phyloP scores from a whole-genome alignment of 441 rosid genomes.

The Bruguiera hainesii region DNA sequence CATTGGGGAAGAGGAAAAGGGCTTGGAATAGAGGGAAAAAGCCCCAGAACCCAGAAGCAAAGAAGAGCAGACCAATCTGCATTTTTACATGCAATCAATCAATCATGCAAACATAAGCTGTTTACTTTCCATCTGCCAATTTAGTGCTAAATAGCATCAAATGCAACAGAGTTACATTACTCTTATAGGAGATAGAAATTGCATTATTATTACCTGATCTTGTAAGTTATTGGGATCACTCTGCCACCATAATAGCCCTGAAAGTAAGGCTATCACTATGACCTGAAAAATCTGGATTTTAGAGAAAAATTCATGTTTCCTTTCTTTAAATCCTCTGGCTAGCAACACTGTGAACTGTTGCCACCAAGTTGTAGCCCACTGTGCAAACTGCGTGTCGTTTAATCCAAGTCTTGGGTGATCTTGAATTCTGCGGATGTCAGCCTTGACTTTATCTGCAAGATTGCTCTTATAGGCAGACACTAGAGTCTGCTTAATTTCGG shows the following conservation, averaged over 20 bases:
- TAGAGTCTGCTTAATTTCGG: conserved; percentile 19
- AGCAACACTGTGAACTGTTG: conserved; percentile 47
- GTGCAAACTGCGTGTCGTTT: conserved; percentile 22
- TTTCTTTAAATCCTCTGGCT: conserved; percentile 45
- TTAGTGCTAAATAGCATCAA: no score
- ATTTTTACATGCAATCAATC: background rate
- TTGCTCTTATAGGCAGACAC: conserved; percentile 34
- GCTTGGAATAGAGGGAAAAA: conserved; percentile 71
- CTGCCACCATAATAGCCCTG: conserved; percentile 53
- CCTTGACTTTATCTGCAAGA: conserved; percentile 29
- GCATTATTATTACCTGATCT: conserved; percentile 47
- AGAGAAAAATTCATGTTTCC: conserved; percentile 42
- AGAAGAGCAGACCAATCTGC: conserved; percentile 81
- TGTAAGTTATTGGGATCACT: conserved; percentile 41
- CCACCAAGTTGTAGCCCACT: conserved; percentile 56
- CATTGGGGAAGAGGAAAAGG: conserved; percentile 73
- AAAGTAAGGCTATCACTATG: conserved; percentile 28
- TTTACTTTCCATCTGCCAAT: background rate
- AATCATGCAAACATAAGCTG: background rate
- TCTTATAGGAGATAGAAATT: no score
- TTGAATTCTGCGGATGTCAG: conserved; percentile 25
- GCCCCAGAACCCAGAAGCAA: conserved; percentile 56
- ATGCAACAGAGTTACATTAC: no score
- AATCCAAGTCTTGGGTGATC: conserved; percentile 15
- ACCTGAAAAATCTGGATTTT: conserved; percentile 35